Percentiles rank a stretch among this genome's conserved stretches.
Evolutionary conservation across 805 yeast genomes (phyloP).

Genomic region (Blastobotrys peoriensis): DNA sequence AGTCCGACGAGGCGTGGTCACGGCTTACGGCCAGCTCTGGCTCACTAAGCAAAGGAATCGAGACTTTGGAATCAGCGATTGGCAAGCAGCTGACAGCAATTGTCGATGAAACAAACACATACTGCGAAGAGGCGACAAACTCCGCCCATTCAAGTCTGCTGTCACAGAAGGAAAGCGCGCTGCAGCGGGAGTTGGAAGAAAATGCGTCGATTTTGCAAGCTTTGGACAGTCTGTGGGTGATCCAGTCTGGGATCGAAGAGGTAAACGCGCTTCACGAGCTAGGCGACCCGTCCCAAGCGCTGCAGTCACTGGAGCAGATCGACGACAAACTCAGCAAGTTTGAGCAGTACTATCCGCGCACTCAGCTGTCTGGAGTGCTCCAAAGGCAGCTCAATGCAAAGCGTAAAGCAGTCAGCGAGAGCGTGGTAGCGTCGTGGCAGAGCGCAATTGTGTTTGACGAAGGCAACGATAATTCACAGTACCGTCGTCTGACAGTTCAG

Average conservation of each 20-base stretch:
- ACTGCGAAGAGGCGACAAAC: neutral
- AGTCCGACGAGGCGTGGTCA: slow-evolving; percentile 2
- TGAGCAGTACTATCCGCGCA: slow-evolving; percentile 1
- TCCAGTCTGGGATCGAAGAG: slow-evolving; percentile 19
- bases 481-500: slow-evolving; percentile 2
- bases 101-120: neutral
- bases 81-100: neutral
- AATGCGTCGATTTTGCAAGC: slow-evolving; percentile 8
- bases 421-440: slow-evolving; percentile 6
- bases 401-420: neutral
- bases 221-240: slow-evolving; percentile 19
- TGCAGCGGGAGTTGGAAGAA: slow-evolving; percentile 5
- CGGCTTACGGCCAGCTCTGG: neutral
- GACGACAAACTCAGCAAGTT: slow-evolving; percentile 11
- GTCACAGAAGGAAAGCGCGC: slow-evolving; percentile 8
- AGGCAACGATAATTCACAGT: slow-evolving; percentile 1
- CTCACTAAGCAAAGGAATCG: neutral
- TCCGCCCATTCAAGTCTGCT: slow-evolving; percentile 2
- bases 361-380: neutral
- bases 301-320: slow-evolving; percentile 13
- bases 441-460: slow-evolving; percentile 8
- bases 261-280: slow-evolving; percentile 14
- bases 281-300: slow-evolving; percentile 16
- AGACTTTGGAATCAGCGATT: neutral
- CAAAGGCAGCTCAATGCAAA: neutral